Conservation (phyloP, 257 asterid species). For the Nicotiana attenuata region DNA sequence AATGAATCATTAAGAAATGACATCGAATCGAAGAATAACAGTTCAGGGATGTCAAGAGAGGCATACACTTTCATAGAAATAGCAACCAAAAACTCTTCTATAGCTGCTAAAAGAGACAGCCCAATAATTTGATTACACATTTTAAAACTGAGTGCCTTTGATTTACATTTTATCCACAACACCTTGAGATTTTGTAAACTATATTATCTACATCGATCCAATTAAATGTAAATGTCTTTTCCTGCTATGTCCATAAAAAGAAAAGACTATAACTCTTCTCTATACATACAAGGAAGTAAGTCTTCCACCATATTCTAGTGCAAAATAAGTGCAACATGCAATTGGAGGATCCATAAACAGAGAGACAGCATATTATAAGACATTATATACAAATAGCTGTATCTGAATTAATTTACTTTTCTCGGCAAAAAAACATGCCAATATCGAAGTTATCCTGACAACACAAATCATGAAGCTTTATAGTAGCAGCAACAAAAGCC, state of each 20-base stretch:
- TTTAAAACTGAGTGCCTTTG: too few relatives aligned
- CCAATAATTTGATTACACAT: too few relatives aligned
- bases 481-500: neutral
- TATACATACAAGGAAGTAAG: neutral
- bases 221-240: too few relatives aligned
- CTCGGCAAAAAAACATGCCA: neutral
- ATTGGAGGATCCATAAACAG: neutral
- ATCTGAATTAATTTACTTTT: neutral
- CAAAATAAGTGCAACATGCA: neutral
- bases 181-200: too few relatives aligned
- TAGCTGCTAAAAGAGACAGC: too few relatives aligned
- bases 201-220: too few relatives aligned
- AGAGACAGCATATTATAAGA: neutral
- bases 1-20: neutral
- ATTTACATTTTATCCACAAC: too few relatives aligned
- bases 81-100: too few relatives aligned
- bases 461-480: conserved; percentile 10
- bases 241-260: neutral
- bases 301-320: neutral
- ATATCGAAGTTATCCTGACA: neutral
- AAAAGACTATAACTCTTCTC: neutral
- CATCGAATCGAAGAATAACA: neutral
- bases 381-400: neutral
- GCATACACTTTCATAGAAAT: neutral
- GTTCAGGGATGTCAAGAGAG: neutral